These are phyloP conservation scores for Chlamydomonas schloesseri DNA, from an alignment of 139 green algal species.

Conservation along the genomic window DNA sequence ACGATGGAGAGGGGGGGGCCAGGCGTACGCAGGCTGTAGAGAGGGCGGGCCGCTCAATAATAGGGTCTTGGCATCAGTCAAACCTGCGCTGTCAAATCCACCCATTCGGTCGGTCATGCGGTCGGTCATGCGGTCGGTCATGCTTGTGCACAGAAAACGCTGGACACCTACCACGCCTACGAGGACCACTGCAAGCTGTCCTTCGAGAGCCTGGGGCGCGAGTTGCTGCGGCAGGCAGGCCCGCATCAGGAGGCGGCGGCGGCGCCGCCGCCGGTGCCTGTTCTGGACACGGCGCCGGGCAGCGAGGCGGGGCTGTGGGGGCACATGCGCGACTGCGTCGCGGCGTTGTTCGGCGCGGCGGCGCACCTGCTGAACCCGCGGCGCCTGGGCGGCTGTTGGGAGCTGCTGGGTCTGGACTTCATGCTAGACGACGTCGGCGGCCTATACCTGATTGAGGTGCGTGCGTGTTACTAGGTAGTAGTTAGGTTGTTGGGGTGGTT, in stretches of 20 bases:
- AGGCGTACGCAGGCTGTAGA: too few species aligned
- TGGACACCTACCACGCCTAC: slow-evolving; percentile 60
- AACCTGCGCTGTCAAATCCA: too few species aligned
- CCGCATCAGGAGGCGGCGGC: not conserved
- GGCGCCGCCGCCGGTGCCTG: not conserved
- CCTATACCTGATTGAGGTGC: slow-evolving; percentile 36
- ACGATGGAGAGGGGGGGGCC: not conserved
- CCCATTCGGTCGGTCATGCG: too few species aligned
- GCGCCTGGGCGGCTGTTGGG: slow-evolving; percentile 56
- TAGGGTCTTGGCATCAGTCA: too few species aligned
- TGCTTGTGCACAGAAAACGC: too few species aligned
- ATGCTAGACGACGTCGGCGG: slow-evolving; percentile 63
- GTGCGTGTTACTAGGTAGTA: too few species aligned
- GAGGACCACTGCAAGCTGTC: slow-evolving; percentile 74
- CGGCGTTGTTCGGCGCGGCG: slow-evolving; percentile 35
- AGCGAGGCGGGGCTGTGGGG: slow-evolving; percentile 43
- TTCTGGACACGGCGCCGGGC: slow-evolving; percentile 16
- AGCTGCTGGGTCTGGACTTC: slow-evolving; percentile 76
- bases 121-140: too few species aligned
- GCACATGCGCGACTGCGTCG: slow-evolving; percentile 55
- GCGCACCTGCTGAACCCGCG: slow-evolving; percentile 56
- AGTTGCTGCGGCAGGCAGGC: slow-evolving; percentile 16
- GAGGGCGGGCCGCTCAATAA: too few species aligned
- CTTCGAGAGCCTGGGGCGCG: slow-evolving; percentile 49
- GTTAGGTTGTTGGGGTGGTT: too few species aligned